Base-by-base conservation (phyloP, 352 stramenopile genomes). In the Globisporangium acanthophoron region DNA sequence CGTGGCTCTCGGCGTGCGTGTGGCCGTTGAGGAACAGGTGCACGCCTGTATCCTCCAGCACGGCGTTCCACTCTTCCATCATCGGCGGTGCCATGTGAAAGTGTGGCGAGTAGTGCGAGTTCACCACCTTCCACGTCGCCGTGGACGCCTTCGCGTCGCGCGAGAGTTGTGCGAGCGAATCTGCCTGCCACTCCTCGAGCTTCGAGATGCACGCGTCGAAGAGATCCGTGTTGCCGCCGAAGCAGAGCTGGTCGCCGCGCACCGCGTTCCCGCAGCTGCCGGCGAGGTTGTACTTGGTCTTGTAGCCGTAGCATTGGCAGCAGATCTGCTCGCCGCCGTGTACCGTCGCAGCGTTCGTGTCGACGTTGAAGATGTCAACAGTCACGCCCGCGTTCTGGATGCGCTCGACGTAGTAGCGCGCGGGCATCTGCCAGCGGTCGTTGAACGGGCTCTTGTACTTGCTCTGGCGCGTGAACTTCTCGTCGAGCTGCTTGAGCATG, bases 271-370 rank as follows among this genome's bases (percentile, higher is more conserved):
- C 74, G 61, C 81, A 91, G 40, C 64, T 65, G 18, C 69, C 60
- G 27, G 52, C 40, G 18, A 59, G 60, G 11, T 66, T 67, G 60
- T 85, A 86, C 60, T 89, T 88, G 39, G 59, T 69, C 37, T 81
- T 67, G 50, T 87, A 87, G 18, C 79, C 82, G 56, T 86, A 90
- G 60, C 82, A 92, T 57, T 92, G 82, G 49, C 82, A 92, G 65
- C 82, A 92, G 47, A 76, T 87, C 57, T 90, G 74, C 47, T 85
- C 64, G 7, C 65, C 78, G 11, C 80, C 82, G 44, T 88, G 78
- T 8, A 85, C 61, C 9, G 77, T 71, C 52, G 76, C 73, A 16
- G 74, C 76, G 58, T 88, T 84, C 8, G 68, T 80, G 53, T 88
- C 76, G 24, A 91, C 74, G 40, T 89, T 91, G 55, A 78, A 91